Evolutionary conservation across 768 basidiomycete species (phyloP).

Genomic region (Russula foetens): DNA sequence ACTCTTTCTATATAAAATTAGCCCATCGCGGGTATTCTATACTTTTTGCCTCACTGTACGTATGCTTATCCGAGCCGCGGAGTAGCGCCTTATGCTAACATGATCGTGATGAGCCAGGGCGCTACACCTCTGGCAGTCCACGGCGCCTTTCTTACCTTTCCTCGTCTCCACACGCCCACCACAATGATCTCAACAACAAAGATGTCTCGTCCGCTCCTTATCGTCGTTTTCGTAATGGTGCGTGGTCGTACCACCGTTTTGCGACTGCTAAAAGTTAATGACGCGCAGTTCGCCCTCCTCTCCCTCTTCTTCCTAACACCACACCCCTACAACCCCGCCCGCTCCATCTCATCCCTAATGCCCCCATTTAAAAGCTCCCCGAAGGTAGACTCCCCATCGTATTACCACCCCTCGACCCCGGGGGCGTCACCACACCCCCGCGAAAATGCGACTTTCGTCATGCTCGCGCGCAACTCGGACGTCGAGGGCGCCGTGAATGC

Average conservation of each 20-base stretch:
- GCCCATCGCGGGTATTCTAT: too few relatives aligned
- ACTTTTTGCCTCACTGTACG: too few relatives aligned
- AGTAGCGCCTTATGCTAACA: too few relatives aligned
- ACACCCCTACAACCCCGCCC: not conserved
- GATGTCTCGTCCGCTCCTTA: not conserved
- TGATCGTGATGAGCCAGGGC: too few relatives aligned
- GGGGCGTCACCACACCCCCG: not conserved
- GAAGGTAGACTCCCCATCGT: too few relatives aligned
- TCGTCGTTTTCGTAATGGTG: not conserved
- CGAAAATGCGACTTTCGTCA: conserved; percentile 31
- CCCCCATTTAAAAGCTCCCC: too few relatives aligned
- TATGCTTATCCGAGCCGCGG: too few relatives aligned
- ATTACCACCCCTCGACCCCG: not conserved
- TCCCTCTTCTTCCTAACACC: not conserved
- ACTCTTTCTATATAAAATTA: too few relatives aligned
- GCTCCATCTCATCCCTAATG: not conserved
- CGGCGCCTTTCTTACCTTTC: too few relatives aligned
- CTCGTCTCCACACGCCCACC: too few relatives aligned
- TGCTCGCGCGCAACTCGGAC: conserved; percentile 63
- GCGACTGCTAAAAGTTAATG: not conserved
- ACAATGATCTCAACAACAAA: not conserved
- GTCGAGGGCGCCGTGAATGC: conserved; percentile 49
- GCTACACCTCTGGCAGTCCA: too few relatives aligned
- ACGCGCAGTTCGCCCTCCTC: not conserved
- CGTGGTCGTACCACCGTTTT: not conserved